phyloP scores from a whole-genome alignment of 305 asterid species.

The Striga hermonthica region DNA sequence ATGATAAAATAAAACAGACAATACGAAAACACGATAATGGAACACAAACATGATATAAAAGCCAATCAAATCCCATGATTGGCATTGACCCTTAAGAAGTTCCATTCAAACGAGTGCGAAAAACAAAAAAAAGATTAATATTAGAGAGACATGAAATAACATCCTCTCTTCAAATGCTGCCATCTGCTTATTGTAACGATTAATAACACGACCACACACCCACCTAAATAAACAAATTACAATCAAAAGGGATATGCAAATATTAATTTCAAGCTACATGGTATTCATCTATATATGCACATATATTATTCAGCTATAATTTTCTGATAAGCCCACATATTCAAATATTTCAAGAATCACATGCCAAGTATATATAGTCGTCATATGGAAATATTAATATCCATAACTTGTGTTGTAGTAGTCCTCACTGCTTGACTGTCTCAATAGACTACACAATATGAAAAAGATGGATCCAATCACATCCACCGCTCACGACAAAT shows the following conservation, averaged over 20 bases:
- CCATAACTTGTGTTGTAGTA: conserved; percentile 28
- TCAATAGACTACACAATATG: conserved; percentile 19
- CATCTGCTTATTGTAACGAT: background rate
- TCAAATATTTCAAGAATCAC: conserved; percentile 33
- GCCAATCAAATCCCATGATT: no score
- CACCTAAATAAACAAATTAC: background rate
- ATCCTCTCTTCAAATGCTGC: no score
- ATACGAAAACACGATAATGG: no score
- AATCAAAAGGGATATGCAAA: background rate
- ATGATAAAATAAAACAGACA: no score
- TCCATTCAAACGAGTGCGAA: no score
- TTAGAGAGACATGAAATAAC: no score
- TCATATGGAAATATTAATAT: conserved; percentile 30
- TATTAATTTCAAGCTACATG: background rate
- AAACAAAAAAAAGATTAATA: no score
- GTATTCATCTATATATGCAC: no score
- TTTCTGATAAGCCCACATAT: conserved; percentile 30
- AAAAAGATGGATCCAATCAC: conserved; percentile 26
- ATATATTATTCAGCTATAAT: no score
- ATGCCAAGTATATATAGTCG: conserved; percentile 32
- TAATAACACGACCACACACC: background rate
- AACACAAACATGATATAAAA: no score
- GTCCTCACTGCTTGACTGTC: conserved; percentile 24
- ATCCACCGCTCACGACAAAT: conserved; percentile 26
- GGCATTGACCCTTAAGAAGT: no score